phyloP scores from a whole-genome alignment of 176 grass and related monocot species.

The Musa schizocarpa region DNA sequence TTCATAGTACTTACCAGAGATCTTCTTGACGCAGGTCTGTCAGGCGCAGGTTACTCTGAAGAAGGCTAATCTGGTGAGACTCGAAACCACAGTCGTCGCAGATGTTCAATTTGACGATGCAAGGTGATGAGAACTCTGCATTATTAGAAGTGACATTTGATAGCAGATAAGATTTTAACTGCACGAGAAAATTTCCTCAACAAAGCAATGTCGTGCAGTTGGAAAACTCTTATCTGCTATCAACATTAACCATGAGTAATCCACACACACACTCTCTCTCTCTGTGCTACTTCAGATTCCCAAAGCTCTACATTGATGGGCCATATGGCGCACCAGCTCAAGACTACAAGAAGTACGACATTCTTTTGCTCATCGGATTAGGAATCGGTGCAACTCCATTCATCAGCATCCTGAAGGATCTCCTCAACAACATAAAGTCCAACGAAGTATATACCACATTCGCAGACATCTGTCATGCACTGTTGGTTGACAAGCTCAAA shows the following conservation, averaged over 20 bases:
- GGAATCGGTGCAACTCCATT: slow-evolving; percentile 99
- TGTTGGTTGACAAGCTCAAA: slow-evolving; percentile 18
- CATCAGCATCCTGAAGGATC: slow-evolving; percentile 99
- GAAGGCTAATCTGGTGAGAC: slow-evolving; percentile 86
- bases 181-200: no score
- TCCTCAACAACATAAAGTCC: slow-evolving; percentile 70
- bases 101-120: slow-evolving; percentile 56
- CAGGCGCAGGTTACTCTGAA: slow-evolving; percentile 73
- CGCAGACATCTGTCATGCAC: slow-evolving; percentile 8
- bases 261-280: no score
- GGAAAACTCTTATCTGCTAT: no score
- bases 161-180: no score
- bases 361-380: slow-evolving; percentile 90
- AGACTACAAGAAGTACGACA: slow-evolving; percentile 99
- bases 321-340: slow-evolving; percentile 97
- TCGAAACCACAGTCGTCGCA: slow-evolving; percentile 95
- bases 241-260: no score
- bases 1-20: slow-evolving; percentile 3
- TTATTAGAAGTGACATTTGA: not conserved
- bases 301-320: slow-evolving; percentile 80
- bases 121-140: slow-evolving; percentile 40
- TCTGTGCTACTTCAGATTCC: slow-evolving; percentile 41
- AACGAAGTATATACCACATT: slow-evolving; percentile 46
- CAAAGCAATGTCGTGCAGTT: no score
- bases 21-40: slow-evolving; percentile 44